Evolutionary conservation across 306 rosid genomes (phyloP).

Genomic region (Neltuma alba): DNA sequence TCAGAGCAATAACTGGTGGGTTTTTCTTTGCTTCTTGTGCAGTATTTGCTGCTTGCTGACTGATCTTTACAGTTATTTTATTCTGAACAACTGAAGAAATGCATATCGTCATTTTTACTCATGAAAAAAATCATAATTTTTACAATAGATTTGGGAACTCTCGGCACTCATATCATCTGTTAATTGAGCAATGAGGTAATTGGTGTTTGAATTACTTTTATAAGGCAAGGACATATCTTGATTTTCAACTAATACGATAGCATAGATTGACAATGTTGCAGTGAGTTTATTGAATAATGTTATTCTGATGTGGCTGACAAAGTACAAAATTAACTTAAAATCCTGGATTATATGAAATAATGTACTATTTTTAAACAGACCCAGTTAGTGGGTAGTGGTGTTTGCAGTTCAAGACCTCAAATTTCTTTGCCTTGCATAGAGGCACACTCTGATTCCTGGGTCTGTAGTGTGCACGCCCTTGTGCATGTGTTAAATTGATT

Average conservation of each 20-base stretch:
- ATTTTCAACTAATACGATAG: slow-evolving; percentile 18
- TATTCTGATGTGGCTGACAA: neutral
- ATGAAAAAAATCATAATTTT: neutral
- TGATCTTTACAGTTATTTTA: slow-evolving; percentile 25
- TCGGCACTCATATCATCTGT: neutral
- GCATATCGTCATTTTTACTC: neutral
- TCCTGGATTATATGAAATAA: neutral
- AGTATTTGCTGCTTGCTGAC: slow-evolving; percentile 4
- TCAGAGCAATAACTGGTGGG: slow-evolving; percentile 95
- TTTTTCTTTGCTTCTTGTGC: slow-evolving; percentile 25
- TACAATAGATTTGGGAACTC: slow-evolving; percentile 19
- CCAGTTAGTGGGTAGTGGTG: slow-evolving; percentile 24
- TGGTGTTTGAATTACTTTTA: slow-evolving; percentile 12
- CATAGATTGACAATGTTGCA: slow-evolving; percentile 16
- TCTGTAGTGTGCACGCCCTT: neutral
- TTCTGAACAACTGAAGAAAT: slow-evolving; percentile 24
- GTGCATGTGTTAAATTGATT: slow-evolving; percentile 25
- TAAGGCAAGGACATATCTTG: neutral
- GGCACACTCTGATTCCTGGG: neutral
- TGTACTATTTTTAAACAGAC: slow-evolving; percentile 10
- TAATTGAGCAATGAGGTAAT: neutral
- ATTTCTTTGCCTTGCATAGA: slow-evolving; percentile 27
- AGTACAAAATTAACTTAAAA: slow-evolving; percentile 18
- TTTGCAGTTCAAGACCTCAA: slow-evolving; percentile 11
- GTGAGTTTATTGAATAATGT: neutral